phyloP scores from a whole-genome alignment of 768 basidiomycete species.

The Psilocybe cubensis region DNA sequence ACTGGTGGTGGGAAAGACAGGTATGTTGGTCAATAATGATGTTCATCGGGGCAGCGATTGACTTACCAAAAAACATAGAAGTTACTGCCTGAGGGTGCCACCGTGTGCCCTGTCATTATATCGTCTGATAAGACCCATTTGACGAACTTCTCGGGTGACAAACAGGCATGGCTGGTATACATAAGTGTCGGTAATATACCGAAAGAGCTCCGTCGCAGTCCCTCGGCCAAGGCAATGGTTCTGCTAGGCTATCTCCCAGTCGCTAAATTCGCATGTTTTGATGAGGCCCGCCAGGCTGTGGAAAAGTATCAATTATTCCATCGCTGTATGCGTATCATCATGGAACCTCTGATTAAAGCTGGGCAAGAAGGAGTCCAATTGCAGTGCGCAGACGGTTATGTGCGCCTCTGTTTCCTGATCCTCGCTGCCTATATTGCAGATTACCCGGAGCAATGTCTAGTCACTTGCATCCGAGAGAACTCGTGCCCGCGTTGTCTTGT shows the following conservation, averaged over 20 bases:
- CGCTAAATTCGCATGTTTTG: slow-evolving; percentile 33
- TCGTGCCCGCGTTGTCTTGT: slow-evolving; percentile 22
- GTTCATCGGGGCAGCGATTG: not conserved
- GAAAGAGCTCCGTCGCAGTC: slow-evolving; percentile 30
- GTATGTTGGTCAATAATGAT: slow-evolving; percentile 11
- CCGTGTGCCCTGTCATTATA: slow-evolving; percentile 39
- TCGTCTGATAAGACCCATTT: slow-evolving; percentile 36
- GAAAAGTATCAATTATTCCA: slow-evolving; percentile 39
- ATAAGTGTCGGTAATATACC: slow-evolving; percentile 40
- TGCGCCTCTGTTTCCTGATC: slow-evolving; percentile 35
- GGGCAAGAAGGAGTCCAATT: slow-evolving; percentile 33
- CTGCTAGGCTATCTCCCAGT: slow-evolving; percentile 47
- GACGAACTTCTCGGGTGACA: slow-evolving; percentile 37
- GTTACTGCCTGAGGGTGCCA: slow-evolving; percentile 24
- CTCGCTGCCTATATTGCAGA: slow-evolving; percentile 40
- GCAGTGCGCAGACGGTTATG: slow-evolving; percentile 33
- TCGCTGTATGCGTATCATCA: slow-evolving; percentile 20
- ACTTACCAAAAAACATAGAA: not conserved
- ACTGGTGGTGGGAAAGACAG: slow-evolving; percentile 39
- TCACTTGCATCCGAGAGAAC: slow-evolving; percentile 26
- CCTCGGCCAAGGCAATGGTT: slow-evolving; percentile 30
- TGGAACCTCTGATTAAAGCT: slow-evolving; percentile 28
- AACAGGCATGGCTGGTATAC: slow-evolving; percentile 45
- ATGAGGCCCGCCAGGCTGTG: slow-evolving; percentile 24
- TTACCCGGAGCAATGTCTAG: slow-evolving; percentile 44